Evolutionary conservation across 169 alveolate genomes (phyloP).

Genomic region (Plasmodium relictum): DNA sequence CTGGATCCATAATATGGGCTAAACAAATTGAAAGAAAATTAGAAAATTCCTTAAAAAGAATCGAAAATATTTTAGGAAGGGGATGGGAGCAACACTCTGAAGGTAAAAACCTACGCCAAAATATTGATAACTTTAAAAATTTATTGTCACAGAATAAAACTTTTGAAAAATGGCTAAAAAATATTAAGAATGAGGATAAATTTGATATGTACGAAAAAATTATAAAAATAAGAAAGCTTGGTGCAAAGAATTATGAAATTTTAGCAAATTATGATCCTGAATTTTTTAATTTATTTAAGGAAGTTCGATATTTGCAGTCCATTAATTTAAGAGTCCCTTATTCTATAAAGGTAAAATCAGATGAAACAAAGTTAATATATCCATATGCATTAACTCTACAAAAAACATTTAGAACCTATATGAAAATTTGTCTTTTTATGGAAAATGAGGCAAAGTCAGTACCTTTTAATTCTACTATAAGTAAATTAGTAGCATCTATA

Average conservation of each 20-base stretch:
- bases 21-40: conserved; percentile 92
- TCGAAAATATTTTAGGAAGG: conserved; percentile 94
- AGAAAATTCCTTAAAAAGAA: conserved; percentile 87
- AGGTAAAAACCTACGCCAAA: conserved; percentile 94
- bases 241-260: conserved; percentile 76
- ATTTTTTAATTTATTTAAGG: conserved; percentile 78
- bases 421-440: conserved; percentile 72
- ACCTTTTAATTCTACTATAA: conserved; percentile 59
- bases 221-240: conserved; percentile 68
- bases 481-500: conserved; percentile 64
- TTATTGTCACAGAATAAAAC: conserved; percentile 88
- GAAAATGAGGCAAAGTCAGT: conserved; percentile 57
- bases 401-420: conserved; percentile 91
- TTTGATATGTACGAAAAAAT: conserved; percentile 76
- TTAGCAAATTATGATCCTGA: conserved; percentile 81
- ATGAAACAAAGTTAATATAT: conserved; percentile 93
- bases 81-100: conserved; percentile 95
- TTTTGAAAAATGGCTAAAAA: conserved; percentile 78
- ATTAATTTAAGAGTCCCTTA: conserved; percentile 91
- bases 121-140: conserved; percentile 93
- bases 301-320: conserved; percentile 88
- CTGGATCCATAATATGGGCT: conserved; percentile 97
- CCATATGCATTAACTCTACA: conserved; percentile 89
- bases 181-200: conserved; percentile 67
- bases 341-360: conserved; percentile 91